Base-by-base conservation (phyloP, 1,284 basidiomycete genomes). In the Malassezia obtusa region DNA sequence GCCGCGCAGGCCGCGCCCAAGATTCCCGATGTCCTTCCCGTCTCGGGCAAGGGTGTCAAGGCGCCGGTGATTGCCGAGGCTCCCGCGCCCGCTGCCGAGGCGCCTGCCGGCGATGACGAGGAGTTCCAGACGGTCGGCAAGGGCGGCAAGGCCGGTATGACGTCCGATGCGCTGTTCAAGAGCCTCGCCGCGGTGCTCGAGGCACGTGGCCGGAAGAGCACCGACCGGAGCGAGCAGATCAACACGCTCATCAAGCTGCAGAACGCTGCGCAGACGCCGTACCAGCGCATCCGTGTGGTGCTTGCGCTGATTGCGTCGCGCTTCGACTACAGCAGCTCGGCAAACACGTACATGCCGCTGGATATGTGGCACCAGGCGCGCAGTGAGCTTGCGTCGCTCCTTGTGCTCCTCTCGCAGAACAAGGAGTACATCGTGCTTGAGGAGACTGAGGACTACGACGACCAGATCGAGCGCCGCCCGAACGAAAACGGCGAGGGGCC, bases 131-230 rank as follows among this genome's bases (percentile, higher is more conserved):
- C 88, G 2, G 89, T 98, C 40, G 90, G 90, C 36, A 88, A 84
- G 68, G 88, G 87, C 46, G 90, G 90, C 32, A 89, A 86, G 73
- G 81, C 89, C 75, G 83, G 84, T 60, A 85, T 87, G 66, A 88
- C 89, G 4, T 77, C 87, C 8, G 92, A 96, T 55, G 83, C 83
- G 43, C 86, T 98, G 64, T 90, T 91, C 80, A 95, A 95, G 78
- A 87, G 84, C 60, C 81, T 99, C 26, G 84, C 89, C 65, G 81
- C 84, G 38, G 84, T 98, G 38, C 85, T 95, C 73, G 94, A 98
- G 71, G 89, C 89, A 41, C 84, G 94, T 62, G 94, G 94, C 28
- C 89, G 90, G 76, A 98, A 98, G 82, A 88, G 89, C 48, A 98
- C 94, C 45, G 91, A 99, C 76, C 84, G 94, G 59, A 81, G 81